These are phyloP conservation scores for Syzygium jambos DNA, from an alignment of 345 rosid genomes.

Conservation along the genomic window DNA sequence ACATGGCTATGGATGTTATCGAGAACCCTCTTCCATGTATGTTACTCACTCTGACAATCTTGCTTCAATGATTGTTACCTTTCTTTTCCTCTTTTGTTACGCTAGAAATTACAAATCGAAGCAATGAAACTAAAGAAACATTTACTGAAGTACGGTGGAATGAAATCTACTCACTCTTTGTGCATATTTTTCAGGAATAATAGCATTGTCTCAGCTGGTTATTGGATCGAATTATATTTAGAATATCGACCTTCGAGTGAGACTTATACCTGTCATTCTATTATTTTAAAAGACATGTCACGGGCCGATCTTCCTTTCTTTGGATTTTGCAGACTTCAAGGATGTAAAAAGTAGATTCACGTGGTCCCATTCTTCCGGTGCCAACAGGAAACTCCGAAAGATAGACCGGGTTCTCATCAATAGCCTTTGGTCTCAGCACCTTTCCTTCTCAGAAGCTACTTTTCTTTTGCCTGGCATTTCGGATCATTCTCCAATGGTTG, in stretches of 20 bases:
- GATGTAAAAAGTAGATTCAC: slow-evolving; percentile 20
- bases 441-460: too few species aligned
- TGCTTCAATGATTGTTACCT: background rate
- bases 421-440: too few species aligned
- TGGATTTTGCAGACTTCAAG: slow-evolving; percentile 21
- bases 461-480: too few species aligned
- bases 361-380: too few species aligned
- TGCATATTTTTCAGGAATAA: background rate
- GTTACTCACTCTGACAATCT: slow-evolving; percentile 10
- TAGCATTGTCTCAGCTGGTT: background rate
- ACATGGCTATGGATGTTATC: slow-evolving; percentile 34
- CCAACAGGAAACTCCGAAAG: too few species aligned
- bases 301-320: background rate
- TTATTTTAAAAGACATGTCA: background rate
- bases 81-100: background rate
- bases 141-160: background rate
- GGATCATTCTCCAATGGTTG: too few species aligned
- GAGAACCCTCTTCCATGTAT: slow-evolving; percentile 14
- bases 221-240: background rate
- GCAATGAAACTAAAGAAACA: background rate
- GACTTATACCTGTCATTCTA: background rate
- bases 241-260: background rate
- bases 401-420: too few species aligned
- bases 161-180: background rate
- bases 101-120: background rate